Conservation (phyloP, 257 asterid species). For the Coffea canephora region DNA sequence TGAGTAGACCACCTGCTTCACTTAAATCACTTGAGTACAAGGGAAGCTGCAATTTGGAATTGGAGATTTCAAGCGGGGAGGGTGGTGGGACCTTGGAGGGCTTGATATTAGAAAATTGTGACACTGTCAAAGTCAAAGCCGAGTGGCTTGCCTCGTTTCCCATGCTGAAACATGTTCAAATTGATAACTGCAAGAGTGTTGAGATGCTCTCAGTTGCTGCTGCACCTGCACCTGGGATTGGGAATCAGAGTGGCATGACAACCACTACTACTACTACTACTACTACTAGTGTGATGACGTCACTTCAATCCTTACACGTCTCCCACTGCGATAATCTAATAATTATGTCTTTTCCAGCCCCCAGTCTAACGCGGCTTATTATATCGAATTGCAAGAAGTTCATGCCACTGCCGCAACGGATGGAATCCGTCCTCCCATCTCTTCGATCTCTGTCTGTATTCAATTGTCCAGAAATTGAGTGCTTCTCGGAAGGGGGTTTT, state of each 20-base stretch:
- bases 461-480: conserved; percentile 2
- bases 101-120: background rate
- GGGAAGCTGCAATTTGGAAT: too few relatives aligned
- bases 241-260: background rate
- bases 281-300: background rate
- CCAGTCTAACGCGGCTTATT: rapidly evolving
- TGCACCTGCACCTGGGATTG: background rate
- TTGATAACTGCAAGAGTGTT: rapidly evolving
- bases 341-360: background rate
- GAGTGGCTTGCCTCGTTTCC: background rate
- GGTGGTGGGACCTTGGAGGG: too few relatives aligned
- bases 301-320: background rate
- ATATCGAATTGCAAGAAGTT: background rate
- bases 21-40: too few relatives aligned
- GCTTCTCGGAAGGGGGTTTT: conserved; percentile 11
- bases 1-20: too few relatives aligned
- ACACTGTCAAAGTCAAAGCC: background rate
- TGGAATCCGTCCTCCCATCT: conserved; percentile 10
- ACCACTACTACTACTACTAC: too few relatives aligned
- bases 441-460: rapidly evolving
- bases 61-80: too few relatives aligned
- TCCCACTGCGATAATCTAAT: rapidly evolving
- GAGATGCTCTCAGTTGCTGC: too few relatives aligned
- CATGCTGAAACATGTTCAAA: rapidly evolving
- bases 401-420: conserved; percentile 10